A percentile compares a stretch with the other conserved stretches of the same genome.
phyloP scores from a whole-genome alignment of 495 filamentous ascomycete genomes.

The Ramalina intermedia region DNA sequence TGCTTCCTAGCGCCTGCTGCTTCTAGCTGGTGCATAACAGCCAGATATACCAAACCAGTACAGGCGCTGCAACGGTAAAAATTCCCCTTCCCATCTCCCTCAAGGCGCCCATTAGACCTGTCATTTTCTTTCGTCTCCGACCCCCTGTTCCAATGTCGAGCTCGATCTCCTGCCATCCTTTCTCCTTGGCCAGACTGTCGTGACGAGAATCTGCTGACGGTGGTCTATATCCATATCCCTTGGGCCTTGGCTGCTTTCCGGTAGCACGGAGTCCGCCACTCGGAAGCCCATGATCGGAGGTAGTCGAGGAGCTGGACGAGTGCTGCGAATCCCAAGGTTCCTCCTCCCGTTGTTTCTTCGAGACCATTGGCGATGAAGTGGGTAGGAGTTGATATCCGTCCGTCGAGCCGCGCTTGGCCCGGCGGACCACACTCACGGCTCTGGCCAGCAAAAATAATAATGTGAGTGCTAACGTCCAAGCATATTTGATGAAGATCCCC shows the following conservation, averaged over 20 bases:
- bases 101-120: slow-evolving; percentile 9
- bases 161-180: slow-evolving; percentile 6
- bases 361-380: slow-evolving; percentile 4
- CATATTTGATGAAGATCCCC: slow-evolving; percentile 67
- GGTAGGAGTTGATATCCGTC: background rate
- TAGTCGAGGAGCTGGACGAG: background rate
- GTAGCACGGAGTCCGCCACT: slow-evolving; percentile 12
- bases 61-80: slow-evolving; percentile 28
- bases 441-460: slow-evolving; percentile 43
- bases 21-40: slow-evolving; percentile 36
- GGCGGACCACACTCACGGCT: slow-evolving; percentile 36
- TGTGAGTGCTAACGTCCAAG: slow-evolving; percentile 42
- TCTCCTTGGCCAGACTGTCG: background rate
- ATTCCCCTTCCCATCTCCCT: slow-evolving; percentile 20
- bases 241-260: slow-evolving; percentile 13
- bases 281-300: background rate
- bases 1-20: no score
- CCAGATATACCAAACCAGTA: slow-evolving; percentile 35
- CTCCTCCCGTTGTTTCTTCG: slow-evolving; percentile 22
- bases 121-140: slow-evolving; percentile 6
- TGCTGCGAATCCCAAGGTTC: slow-evolving; percentile 22
- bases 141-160: slow-evolving; percentile 7
- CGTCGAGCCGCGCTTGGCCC: background rate
- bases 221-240: slow-evolving; percentile 6
- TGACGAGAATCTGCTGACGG: background rate